Base-by-base conservation (phyloP, 805 yeast species). In the Candida andamanensis region DNA sequence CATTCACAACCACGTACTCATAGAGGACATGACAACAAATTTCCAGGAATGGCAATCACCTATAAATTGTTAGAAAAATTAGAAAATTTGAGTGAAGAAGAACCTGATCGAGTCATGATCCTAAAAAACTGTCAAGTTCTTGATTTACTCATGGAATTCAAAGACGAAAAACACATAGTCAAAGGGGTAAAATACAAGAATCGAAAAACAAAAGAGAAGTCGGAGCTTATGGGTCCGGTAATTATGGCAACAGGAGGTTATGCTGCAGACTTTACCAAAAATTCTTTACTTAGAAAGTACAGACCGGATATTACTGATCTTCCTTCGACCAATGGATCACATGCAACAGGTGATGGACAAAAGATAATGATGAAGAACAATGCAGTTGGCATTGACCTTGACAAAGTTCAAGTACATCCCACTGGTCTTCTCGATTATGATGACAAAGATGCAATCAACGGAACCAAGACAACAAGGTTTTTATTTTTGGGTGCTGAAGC, bases 1-100 rank as follows among this genome's bases (percentile, higher is more conserved):
- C 94, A 85, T 50, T 78, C 87, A 1, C 75, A 69, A 30, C 78
- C 85, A 14, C 67, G 95, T 53, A 85, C 95, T 1, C 95, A 85
- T 52, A 69, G 94, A 45, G 89, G 94, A 1, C 70, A 74, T 30
- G 81, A 75, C 39, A 69, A 76, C 13, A 65, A 72, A 38, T 76
- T 76, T 31, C 83, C 83, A 2, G 84, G 83, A 1, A 74, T 73
- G 73, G 79, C 83, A 6, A 74, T 78, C 31, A 74, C 80, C 3
- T 74, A 72, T 41, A 64, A 67, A 7, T 52, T 77, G 25, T 54
- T 72, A 46, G 76, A 74, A 36, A 62, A 63, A 12, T 56, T 76
- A 26, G 76, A 76, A 41, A 56, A 58, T 47, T 57, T 42, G 63
- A 73, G 47, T 52, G 69, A 62, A 22, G 42, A 49, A 6, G 63